phyloP scores from a whole-genome alignment of 139 green algal genomes.

The Deuterostichococcus epilithicus region DNA sequence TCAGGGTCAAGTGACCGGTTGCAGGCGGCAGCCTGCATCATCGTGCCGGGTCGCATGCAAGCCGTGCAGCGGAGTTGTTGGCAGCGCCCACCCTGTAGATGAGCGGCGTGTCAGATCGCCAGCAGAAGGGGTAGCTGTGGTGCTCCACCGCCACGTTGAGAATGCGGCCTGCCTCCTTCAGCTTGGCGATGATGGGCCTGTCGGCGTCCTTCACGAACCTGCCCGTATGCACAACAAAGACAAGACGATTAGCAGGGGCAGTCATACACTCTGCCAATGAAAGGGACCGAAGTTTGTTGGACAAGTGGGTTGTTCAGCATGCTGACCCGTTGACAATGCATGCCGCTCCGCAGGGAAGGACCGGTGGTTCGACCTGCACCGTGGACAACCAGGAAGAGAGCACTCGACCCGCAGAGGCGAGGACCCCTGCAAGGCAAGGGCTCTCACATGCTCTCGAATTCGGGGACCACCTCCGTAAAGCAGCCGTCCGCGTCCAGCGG shows the following conservation, averaged over 20 bases:
- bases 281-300: too few species aligned
- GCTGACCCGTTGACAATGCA: too few species aligned
- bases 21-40: too few species aligned
- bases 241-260: too few species aligned
- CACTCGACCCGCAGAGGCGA: too few species aligned
- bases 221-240: too few species aligned
- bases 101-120: slow-evolving; percentile 94
- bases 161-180: slow-evolving; percentile 80
- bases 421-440: too few species aligned
- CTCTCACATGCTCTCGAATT: slow-evolving; percentile 65
- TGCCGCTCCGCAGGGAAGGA: too few species aligned
- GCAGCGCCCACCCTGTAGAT: slow-evolving; percentile 67
- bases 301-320: too few species aligned
- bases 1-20: neutral
- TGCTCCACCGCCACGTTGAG: slow-evolving; percentile 62
- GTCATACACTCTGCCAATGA: too few species aligned
- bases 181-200: slow-evolving; percentile 85
- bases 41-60: slow-evolving; percentile 27
- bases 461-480: slow-evolving; percentile 78
- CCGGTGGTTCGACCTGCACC: too few species aligned
- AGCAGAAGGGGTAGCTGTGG: slow-evolving; percentile 98
- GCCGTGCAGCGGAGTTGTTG: slow-evolving; percentile 20
- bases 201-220: slow-evolving; percentile 90
- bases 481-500: slow-evolving; percentile 84
- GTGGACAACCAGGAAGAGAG: too few species aligned